phyloP scores from a whole-genome alignment of 2,329 filamentous ascomycete species.

The Colletotrichum kahawae region DNA sequence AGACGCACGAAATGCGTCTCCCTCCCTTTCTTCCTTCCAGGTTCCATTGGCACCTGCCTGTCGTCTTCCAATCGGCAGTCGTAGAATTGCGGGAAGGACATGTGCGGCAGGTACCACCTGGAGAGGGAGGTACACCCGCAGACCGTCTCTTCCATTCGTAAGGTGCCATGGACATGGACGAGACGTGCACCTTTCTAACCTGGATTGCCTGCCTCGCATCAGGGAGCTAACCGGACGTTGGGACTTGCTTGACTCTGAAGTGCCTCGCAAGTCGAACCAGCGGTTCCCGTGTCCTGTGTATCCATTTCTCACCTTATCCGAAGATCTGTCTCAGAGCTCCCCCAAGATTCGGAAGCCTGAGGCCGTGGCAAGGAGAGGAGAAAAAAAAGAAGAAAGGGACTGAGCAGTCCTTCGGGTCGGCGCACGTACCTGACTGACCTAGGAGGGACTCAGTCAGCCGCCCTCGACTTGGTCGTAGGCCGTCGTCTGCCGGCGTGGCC shows the following conservation, averaged over 20 bases:
- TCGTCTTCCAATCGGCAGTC: background rate
- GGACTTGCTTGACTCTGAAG: background rate
- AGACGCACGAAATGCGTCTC: background rate
- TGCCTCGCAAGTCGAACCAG: background rate
- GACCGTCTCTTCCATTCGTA: background rate
- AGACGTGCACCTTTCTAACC: background rate
- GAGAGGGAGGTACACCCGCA: background rate
- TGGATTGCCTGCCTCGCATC: background rate
- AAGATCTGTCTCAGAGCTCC: background rate
- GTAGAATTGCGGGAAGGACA: background rate
- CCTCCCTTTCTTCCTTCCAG: background rate
- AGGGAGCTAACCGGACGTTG: background rate
- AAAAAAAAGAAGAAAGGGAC: background rate
- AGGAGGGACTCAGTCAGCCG: background rate
- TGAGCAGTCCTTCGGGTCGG: background rate
- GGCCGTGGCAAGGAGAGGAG: background rate
- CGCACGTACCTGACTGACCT: background rate
- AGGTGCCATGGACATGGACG: too few species aligned
- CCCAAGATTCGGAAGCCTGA: background rate
- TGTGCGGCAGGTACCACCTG: background rate
- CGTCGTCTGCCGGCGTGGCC: conserved; percentile 1
- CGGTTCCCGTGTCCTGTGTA: background rate
- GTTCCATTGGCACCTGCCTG: background rate
- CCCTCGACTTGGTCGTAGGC: background rate
- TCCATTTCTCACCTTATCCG: background rate